These are phyloP conservation scores for Pseudogymnoascus sp. DNA, from an alignment of 2,329 filamentous ascomycete genomes.

Conservation along the genomic window DNA sequence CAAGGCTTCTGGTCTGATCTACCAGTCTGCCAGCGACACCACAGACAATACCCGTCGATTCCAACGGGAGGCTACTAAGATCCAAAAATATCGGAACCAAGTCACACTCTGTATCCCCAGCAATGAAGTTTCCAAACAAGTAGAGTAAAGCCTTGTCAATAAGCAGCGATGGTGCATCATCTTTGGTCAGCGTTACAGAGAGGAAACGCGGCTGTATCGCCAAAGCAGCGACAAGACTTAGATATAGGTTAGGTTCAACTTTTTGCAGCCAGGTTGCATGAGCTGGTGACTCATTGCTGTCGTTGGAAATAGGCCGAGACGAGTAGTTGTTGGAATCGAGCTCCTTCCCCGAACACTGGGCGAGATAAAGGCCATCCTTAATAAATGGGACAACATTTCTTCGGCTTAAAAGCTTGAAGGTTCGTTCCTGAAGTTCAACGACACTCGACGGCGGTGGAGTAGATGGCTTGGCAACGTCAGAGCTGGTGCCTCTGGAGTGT, in stretches of 20 bases:
- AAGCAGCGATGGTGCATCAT: constrained; percentile 65
- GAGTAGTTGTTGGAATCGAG: constrained; percentile 25
- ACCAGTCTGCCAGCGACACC: constrained; percentile 80
- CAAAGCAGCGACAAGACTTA: constrained; percentile 53
- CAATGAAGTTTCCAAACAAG: constrained; percentile 62
- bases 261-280: constrained; percentile 46
- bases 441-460: constrained; percentile 73
- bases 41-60: constrained; percentile 91
- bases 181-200: constrained; percentile 63
- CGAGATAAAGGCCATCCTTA: constrained; percentile 58
- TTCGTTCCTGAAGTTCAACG: constrained; percentile 70
- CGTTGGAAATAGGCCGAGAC: constrained; percentile 30
- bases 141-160: constrained; percentile 59
- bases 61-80: constrained; percentile 67
- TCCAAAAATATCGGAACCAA: constrained; percentile 85
- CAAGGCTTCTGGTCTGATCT: constrained; percentile 49
- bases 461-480: constrained; percentile 39
- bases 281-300: constrained; percentile 21
- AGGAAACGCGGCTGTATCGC: constrained; percentile 59
- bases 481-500: constrained; percentile 32
- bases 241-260: constrained; percentile 55
- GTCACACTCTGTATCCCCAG: constrained; percentile 64
- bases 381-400: constrained; percentile 67
- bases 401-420: constrained; percentile 74
- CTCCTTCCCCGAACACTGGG: constrained; percentile 68